Evolutionary conservation across 208 protist species (phyloP).

Genomic region (Leishmania braziliensis): DNA sequence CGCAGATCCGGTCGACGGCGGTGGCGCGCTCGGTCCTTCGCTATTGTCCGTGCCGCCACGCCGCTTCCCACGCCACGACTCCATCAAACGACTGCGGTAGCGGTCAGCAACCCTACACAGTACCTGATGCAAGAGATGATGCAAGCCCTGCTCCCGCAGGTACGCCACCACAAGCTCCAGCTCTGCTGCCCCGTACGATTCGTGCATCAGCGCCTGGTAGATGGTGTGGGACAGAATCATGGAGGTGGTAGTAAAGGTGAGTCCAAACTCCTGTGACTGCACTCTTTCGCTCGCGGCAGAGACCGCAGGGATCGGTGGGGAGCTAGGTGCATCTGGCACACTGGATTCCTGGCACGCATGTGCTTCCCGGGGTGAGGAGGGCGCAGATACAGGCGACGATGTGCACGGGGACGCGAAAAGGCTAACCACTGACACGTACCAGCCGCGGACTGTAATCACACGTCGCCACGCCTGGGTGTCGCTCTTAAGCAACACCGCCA

Average conservation of each 20-base stretch:
- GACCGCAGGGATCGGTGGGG: not conserved
- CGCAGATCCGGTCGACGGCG: not conserved
- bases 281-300: not conserved
- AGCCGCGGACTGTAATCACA: conserved; percentile 60
- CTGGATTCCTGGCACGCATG: not conserved
- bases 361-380: not conserved
- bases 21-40: conserved; percentile 1
- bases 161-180: conserved; percentile 64
- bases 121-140: conserved; percentile 50
- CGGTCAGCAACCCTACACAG: conserved; percentile 64
- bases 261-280: not conserved
- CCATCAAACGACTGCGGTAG: conserved; percentile 38
- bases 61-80: not conserved
- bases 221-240: conserved; percentile 58
- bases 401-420: conserved; percentile 35
- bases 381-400: not conserved
- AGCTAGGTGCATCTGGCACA: not conserved
- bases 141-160: conserved; percentile 40
- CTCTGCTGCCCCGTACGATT: conserved; percentile 72
- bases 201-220: conserved; percentile 64
- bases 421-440: conserved; percentile 66
- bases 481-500: conserved; percentile 53
- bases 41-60: not conserved
- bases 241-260: conserved; percentile 37
- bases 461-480: conserved; percentile 65